Base-by-base conservation (phyloP, 2,329 filamentous ascomycete species). In the Penicillium sp. region DNA sequence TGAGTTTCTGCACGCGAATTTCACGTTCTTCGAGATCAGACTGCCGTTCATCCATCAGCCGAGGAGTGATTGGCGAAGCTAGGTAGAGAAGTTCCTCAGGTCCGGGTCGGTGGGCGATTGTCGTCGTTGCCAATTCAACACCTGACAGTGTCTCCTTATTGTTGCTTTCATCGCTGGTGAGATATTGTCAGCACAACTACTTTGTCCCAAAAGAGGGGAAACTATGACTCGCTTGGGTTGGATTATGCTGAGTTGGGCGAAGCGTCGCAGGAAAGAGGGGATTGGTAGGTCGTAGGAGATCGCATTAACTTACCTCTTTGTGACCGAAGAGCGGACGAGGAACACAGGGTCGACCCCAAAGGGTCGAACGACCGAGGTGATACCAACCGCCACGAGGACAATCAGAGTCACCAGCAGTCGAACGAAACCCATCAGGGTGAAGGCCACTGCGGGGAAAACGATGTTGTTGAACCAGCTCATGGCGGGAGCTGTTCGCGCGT, bases 91-190 rank as follows among this genome's bases (percentile, higher is more conserved):
- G 16, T 51, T 35, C 28, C 19, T 14, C 43, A 26, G 43, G 43
- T 4, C 25, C 14, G 26, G 43, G 22, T 13, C 8, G 13, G 22
- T 2, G 43, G 48, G 48, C 13, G 48, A 11, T 22, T 35, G 30
- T 35, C 48, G 30, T 35, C 4, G 48, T 33, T 11, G 28, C 30
- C 28, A 13, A 14, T 35, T 54, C 16, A 28, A 54, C 52, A 45
- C 52, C 38, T 43, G 52, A 43, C 52, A 54, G 52, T 54, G 52
- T 54, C 37, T 40, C 51, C 22, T 54, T 43, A 26, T 54, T 54
- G 52, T 42, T 42, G 22, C n/a, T 54, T n/a, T 54, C 25, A 19
- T 45, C n/a, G 52, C 52, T 54, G 38, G 30, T 51, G n/a, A 51
- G 6, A 19, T 33, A 51, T n/a, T 22, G 28, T 51, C 28, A 35